Conservation (phyloP, 2,329 filamentous ascomycete genomes). For the Gnomoniopsis sp. region DNA sequence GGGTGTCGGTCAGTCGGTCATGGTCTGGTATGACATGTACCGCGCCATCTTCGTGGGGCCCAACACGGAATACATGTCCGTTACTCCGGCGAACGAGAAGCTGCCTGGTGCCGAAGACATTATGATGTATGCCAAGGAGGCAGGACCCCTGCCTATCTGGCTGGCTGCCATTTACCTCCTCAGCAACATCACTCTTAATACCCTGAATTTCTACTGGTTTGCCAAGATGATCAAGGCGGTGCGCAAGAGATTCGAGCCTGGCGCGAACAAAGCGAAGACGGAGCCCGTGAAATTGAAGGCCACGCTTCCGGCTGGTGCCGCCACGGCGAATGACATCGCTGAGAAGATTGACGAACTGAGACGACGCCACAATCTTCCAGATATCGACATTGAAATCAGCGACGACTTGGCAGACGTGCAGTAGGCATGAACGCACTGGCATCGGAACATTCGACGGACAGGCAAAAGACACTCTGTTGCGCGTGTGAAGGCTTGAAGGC, state of each 20-base stretch:
- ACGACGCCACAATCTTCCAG: slow-evolving; percentile 18
- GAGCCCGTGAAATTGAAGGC: slow-evolving; percentile 30
- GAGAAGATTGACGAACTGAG: slow-evolving; percentile 20
- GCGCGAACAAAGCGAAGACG: slow-evolving; percentile 25
- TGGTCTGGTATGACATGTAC: slow-evolving; percentile 70
- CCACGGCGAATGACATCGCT: slow-evolving; percentile 6
- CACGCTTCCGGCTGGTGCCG: neutral
- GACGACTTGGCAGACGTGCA: slow-evolving; percentile 23
- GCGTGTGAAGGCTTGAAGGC: neutral
- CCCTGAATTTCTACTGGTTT: slow-evolving; percentile 83
- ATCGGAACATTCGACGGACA: neutral
- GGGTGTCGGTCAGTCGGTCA: slow-evolving; percentile 68
- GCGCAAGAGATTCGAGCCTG: slow-evolving; percentile 67
- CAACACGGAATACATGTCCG: slow-evolving; percentile 27
- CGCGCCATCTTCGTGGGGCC: slow-evolving; percentile 46
- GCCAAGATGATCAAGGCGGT: slow-evolving; percentile 81
- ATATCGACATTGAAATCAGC: slow-evolving; percentile 17
- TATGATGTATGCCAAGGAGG: slow-evolving; percentile 48
- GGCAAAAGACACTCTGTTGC: neutral
- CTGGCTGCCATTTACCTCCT: slow-evolving; percentile 64
- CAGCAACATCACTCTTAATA: slow-evolving; percentile 70
- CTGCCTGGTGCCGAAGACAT: slow-evolving; percentile 30
- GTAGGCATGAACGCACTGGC: slow-evolving; percentile 6
- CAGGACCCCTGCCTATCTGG: slow-evolving; percentile 63
- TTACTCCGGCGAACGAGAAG: slow-evolving; percentile 30